Evolutionary conservation across 352 stramenopile species (phyloP).

Genomic region (Thraustotheca clavata): DNA sequence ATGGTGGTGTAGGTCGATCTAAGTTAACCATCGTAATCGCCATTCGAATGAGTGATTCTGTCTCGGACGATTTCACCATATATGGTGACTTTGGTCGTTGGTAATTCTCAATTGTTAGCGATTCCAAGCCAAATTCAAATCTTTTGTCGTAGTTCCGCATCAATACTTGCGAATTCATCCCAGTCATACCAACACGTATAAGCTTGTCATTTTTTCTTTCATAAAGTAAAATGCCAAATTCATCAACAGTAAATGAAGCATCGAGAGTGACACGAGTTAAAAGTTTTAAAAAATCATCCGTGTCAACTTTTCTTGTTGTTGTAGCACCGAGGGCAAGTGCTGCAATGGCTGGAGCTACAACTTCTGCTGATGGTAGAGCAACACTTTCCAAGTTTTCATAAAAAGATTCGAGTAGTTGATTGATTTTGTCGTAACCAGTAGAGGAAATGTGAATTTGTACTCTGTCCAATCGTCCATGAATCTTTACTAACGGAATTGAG

Average conservation of each 20-base stretch:
- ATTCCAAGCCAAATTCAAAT: constrained; percentile 62
- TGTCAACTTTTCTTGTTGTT: neutral
- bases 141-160: constrained; percentile 31
- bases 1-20: constrained; percentile 36
- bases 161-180: neutral
- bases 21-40: constrained; percentile 60
- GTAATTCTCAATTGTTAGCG: constrained; percentile 61
- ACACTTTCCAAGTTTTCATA: constrained; percentile 57
- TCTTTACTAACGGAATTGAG: constrained; percentile 65
- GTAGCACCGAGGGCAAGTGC: neutral
- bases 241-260: constrained; percentile 44
- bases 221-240: constrained; percentile 38
- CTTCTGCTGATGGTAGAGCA: neutral
- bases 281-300: constrained; percentile 55
- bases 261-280: constrained; percentile 63
- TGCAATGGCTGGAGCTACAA: neutral
- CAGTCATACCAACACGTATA: neutral
- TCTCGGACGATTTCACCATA: neutral
- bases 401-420: constrained; percentile 59
- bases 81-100: constrained; percentile 28
- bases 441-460: constrained; percentile 66
- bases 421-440: constrained; percentile 44
- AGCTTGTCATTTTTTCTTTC: neutral
- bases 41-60: constrained; percentile 46
- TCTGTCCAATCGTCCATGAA: constrained; percentile 57